Evolutionary conservation across 2,329 filamentous ascomycete genomes (phyloP), one percentile per base, ranked within the genome.

Genomic region (Curvularia sp.): DNA sequence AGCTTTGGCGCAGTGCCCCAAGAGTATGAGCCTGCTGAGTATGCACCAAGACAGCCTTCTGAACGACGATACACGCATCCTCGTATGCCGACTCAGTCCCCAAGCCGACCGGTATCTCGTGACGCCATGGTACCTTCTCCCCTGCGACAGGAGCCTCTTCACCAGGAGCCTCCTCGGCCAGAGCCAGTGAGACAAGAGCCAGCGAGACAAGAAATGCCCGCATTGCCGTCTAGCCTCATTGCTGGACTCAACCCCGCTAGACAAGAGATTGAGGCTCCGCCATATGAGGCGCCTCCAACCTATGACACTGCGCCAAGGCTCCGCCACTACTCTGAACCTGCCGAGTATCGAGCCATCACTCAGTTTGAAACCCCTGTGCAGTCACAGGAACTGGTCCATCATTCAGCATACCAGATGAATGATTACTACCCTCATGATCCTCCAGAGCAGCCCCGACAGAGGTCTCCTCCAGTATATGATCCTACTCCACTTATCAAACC

Each of bases 401-500:
- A 72, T 46, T 65, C 71, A 13, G 63, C 71, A 0, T 55, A 66
- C 13, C 63, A 65, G 15, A 53, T 60, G 15, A 62, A 61, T 22
- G 77, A 79, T 30, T 75, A 78, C n/a, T 81, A 82, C 50, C 79
- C 82, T 38, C 78, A 81, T 57, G 79, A 72, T 12, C 67, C 75
- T 1, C 75, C 73, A 10, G 73, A 77, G 53, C 72, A 77, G 60
- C 74, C 74, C 4, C 68, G 66, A 22, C 72, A 70, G 24, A 71
- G 64, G 10, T 75, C 74, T 75, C 63, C 74, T 74, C 63, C 74
- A 1, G 53, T 69, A 9, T 74, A 76, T 2, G 75, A 82, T 4
- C 70, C 78, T 4, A 81, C 75, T 2, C 75, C 78, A 8, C 71
- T 80, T 18, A 71, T 79, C 53, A 81, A 79, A 61, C 77, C 76